These are phyloP conservation scores for Plasmodium gaboni DNA, from an alignment of 169 alveolate genomes.

Conservation along the genomic window DNA sequence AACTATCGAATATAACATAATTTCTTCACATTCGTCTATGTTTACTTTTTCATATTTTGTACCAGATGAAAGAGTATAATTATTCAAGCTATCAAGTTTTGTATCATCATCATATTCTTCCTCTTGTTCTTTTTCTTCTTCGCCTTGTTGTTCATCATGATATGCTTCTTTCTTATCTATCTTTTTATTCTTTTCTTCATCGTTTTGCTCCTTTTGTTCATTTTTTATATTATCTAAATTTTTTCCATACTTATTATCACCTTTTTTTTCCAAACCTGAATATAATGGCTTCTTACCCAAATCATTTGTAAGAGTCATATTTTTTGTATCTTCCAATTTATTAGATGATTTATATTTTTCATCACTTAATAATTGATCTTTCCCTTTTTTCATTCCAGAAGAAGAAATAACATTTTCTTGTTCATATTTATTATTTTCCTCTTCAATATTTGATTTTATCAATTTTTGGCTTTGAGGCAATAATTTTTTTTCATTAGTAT, in stretches of 20 bases:
- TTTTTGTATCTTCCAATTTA: slow-evolving; percentile 19
- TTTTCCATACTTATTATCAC: slow-evolving; percentile 5
- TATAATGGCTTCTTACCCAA: slow-evolving; percentile 19
- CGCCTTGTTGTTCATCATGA: not conserved
- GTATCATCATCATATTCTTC: slow-evolving; percentile 36
- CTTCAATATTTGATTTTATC: not conserved
- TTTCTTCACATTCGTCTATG: slow-evolving; percentile 74
- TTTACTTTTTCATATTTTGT: slow-evolving; percentile 59
- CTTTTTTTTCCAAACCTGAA: slow-evolving; percentile 7
- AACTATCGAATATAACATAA: slow-evolving; percentile 59
- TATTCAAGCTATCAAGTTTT: slow-evolving; percentile 27
- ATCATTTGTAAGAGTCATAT: not conserved
- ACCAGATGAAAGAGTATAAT: slow-evolving; percentile 3
- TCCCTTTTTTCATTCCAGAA: slow-evolving; percentile 23
- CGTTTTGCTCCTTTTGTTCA: slow-evolving; percentile 1
- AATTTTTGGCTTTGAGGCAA: slow-evolving; percentile 9
- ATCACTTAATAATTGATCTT: slow-evolving; percentile 4
- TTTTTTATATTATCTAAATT: no score
- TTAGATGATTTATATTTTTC: slow-evolving; percentile 15
- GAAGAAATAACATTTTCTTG: slow-evolving; percentile 5
- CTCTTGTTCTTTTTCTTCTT: slow-evolving; percentile 9
- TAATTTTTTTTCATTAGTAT: slow-evolving; percentile 41
- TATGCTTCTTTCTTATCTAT: not conserved
- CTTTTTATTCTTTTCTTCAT: slow-evolving; percentile 21
- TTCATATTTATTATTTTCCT: slow-evolving; percentile 5